These are phyloP conservation scores for Wolfiporia cocos DNA, from an alignment of 1,284 basidiomycete genomes.

Conservation along the genomic window DNA sequence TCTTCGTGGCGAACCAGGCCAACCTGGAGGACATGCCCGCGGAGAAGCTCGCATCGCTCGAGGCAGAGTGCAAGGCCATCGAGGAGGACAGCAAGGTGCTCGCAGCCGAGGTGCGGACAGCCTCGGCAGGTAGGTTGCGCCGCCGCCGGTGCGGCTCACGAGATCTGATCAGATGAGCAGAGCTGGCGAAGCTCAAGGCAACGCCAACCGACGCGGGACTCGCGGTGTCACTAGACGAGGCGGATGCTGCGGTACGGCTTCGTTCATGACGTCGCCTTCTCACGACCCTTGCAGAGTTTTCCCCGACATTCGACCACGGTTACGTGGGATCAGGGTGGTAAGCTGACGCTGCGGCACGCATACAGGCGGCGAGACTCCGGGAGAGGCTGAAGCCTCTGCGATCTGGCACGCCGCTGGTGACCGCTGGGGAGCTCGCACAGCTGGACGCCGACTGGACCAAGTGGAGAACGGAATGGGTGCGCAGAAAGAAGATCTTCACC, in stretches of 20 bases:
- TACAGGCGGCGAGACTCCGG: constrained; percentile 42
- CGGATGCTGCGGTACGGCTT: constrained; percentile 35
- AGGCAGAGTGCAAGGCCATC: constrained; percentile 46
- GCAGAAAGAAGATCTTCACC: constrained; percentile 60
- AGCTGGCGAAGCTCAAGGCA: constrained; percentile 54
- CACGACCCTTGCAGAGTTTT: not conserved
- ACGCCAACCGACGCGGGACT: constrained; percentile 69
- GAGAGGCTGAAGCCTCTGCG: constrained; percentile 59
- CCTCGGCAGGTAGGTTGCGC: constrained; percentile 40
- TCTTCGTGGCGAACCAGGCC: constrained; percentile 75
- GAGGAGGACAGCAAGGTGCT: constrained; percentile 59
- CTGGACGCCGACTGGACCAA: constrained; percentile 62
- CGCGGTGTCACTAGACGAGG: constrained; percentile 37
- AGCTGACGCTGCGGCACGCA: not conserved
- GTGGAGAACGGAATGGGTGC: constrained; percentile 71
- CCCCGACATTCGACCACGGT: constrained; percentile 1
- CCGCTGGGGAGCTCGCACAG: constrained; percentile 54
- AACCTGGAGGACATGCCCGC: constrained; percentile 54
- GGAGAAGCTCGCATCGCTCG: constrained; percentile 50
- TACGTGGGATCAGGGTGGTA: not conserved
- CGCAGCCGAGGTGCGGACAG: constrained; percentile 41
- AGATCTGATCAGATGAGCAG: constrained; percentile 31
- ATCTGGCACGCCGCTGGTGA: constrained; percentile 58
- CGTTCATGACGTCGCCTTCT: not conserved
- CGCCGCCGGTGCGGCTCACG: constrained; percentile 7